Conservation (phyloP, 2,329 filamentous ascomycete species). For the Phyllachora maydis region DNA sequence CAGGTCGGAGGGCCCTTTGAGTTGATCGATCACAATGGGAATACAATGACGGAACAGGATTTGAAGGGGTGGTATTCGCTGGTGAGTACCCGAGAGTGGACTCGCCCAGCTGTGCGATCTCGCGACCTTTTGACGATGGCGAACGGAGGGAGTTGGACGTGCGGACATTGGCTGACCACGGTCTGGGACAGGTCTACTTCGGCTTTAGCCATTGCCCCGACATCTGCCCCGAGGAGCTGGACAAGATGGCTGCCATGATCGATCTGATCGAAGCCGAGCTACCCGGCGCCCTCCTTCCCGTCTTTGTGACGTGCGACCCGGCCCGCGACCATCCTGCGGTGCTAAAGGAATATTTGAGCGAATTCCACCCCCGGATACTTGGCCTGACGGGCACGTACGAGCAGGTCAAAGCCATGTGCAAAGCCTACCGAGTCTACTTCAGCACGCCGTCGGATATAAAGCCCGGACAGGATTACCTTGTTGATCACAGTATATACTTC, state of each 20-base stretch:
- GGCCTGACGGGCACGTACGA: constrained; percentile 89
- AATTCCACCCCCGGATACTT: constrained; percentile 75
- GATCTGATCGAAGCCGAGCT: constrained; percentile 40
- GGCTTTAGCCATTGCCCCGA: constrained; percentile 97
- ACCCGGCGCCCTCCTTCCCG: constrained; percentile 40
- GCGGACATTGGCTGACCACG: background rate
- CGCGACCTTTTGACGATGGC: too few relatives aligned
- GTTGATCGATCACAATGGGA: constrained; percentile 64
- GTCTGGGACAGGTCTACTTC: constrained; percentile 59
- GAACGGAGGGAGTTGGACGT: too few relatives aligned
- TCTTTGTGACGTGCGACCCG: constrained; percentile 94
- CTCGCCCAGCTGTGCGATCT: too few relatives aligned
- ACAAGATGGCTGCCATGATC: constrained; percentile 97
- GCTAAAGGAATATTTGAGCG: constrained; percentile 64
- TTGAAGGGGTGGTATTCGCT: constrained; percentile 73
- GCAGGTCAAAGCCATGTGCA: constrained; percentile 84
- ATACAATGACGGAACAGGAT: constrained; percentile 55
- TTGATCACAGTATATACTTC: constrained; percentile 98
- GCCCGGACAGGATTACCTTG: constrained; percentile 87
- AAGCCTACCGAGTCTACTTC: constrained; percentile 93
- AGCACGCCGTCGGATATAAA: constrained; percentile 76
- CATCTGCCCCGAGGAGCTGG: constrained; percentile 95
- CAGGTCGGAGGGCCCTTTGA: constrained; percentile 83
- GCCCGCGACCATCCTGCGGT: constrained; percentile 74
- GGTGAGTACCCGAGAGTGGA: too few relatives aligned